phyloP scores from a whole-genome alignment of 257 asterid species.

The Buddleja alternifolia region DNA sequence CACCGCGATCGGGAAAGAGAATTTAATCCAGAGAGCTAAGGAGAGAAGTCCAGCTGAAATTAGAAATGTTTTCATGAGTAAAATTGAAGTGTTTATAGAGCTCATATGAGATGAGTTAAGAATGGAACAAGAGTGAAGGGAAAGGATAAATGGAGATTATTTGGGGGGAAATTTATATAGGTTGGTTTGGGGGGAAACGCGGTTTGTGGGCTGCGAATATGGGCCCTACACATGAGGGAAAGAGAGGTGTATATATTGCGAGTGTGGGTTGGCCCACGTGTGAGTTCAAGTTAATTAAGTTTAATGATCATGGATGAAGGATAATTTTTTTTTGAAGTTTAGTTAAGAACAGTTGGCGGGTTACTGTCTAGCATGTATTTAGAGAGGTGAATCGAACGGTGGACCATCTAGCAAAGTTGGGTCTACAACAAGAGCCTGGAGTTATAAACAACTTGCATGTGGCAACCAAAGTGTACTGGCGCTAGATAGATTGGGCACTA shows the following conservation, averaged over 20 bases:
- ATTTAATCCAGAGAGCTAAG: slow-evolving; percentile 33
- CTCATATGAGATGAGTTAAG: slow-evolving; percentile 18
- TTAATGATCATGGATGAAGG: too few relatives aligned
- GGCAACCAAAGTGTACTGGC: too few relatives aligned
- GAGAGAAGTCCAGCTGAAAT: slow-evolving; percentile 47
- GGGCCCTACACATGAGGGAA: too few relatives aligned
- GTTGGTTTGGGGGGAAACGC: slow-evolving; percentile 28
- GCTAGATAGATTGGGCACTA: too few relatives aligned
- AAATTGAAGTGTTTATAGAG: slow-evolving; percentile 29
- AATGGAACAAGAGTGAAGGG: background rate
- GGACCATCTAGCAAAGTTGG: too few relatives aligned
- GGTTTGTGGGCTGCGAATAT: slow-evolving; percentile 33
- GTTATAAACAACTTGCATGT: too few relatives aligned
- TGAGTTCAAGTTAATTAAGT: background rate
- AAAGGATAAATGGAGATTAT: background rate
- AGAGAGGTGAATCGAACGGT: too few relatives aligned
- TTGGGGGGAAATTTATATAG: slow-evolving; percentile 10
- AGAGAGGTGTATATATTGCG: too few relatives aligned
- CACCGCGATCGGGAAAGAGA: slow-evolving; percentile 33
- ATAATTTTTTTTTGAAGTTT: too few relatives aligned
- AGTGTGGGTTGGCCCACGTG: slow-evolving; percentile 31
- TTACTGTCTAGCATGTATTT: too few relatives aligned
- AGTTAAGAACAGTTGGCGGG: too few relatives aligned
- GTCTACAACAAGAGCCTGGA: too few relatives aligned
- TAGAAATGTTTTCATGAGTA: slow-evolving; percentile 36